Evolutionary conservation across 2,329 filamentous ascomycete species (phyloP), one percentile per base, ranked within the genome.

Genomic region (Aulographum hederae): DNA sequence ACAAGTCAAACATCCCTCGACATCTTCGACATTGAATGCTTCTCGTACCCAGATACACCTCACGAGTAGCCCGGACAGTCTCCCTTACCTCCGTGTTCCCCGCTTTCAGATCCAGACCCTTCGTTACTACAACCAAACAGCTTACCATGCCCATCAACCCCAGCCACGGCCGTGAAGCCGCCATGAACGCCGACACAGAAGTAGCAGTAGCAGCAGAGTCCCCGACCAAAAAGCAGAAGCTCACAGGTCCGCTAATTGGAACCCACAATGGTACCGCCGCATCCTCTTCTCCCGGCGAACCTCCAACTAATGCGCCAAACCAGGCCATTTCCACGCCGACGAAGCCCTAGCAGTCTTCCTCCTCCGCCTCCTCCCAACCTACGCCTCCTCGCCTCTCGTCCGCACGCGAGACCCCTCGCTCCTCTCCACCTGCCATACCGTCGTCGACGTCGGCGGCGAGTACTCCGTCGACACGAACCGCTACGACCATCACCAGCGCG

Each of bases 281-380:
- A 12, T 10, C 16, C 14, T 26, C 14, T 10, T 25, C 5, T 25
- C 14, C 8, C 14, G n/a, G 8, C 32, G 5, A 12, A 18, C 18
- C 5, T 25, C 13, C 6, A 18, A 8, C 31, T 29, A 6, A n/a
- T n/a, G n/a, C n/a, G n/a, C n/a, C n/a, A n/a, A n/a, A n/a, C n/a
- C n/a, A 60, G 89, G 89, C 43, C 84, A 94, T 64, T 98, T 98
- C 68, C 89, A 98, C 62, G 89, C 89, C 53, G 89, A 98, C 56
- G 89, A 98, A 62, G 86, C 89, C 38, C 73, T 98, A 27, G 89
- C 89, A 36, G 85, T 98, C 41, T 84, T 92, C 64, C 82, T 98
- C 65, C 78, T 98, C 43, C 82, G 84, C 41, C 69, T 78, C 35
- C 77, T 95, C 13, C 86, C 89, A 15, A 60, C 74, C 36, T 98